phyloP scores from a whole-genome alignment of 352 stramenopile genomes.

The Phytophthora sojae region DNA sequence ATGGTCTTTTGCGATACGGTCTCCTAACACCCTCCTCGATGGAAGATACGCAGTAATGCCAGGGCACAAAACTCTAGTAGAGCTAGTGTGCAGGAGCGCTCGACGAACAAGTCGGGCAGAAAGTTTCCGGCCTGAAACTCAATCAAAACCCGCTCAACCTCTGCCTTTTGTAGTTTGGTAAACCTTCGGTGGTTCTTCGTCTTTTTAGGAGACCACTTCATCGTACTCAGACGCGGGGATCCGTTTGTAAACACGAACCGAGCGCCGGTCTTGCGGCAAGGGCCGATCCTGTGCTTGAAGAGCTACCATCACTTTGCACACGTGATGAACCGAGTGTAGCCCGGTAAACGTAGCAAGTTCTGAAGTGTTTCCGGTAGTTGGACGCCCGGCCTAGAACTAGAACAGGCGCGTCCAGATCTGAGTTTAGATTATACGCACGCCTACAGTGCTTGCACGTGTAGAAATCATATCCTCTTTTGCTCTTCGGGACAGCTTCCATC shows the following conservation, averaged over 20 bases:
- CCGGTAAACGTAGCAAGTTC: neutral
- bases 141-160: conserved; percentile 8
- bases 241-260: neutral
- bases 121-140: conserved; percentile 11
- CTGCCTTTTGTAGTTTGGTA: conserved; percentile 11
- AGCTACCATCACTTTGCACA: neutral
- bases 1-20: neutral
- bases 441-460: neutral
- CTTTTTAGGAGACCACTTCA: neutral
- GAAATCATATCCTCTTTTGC: neutral
- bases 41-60: conserved; percentile 4
- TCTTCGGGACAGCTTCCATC: neutral
- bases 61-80: conserved; percentile 7
- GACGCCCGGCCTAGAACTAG: neutral
- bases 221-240: neutral
- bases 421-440: neutral
- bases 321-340: neutral
- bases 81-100: conserved; percentile 2
- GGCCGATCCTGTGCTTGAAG: neutral
- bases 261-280: neutral
- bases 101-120: conserved; percentile 12
- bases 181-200: neutral
- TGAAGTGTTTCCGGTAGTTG: neutral
- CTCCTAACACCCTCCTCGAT: neutral
- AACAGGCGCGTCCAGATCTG: neutral